A percentile compares a stretch with the other conserved stretches of the same genome.
These are phyloP conservation scores for Corymbia maculata DNA, from an alignment of 345 rosid species.

Conservation along the genomic window DNA sequence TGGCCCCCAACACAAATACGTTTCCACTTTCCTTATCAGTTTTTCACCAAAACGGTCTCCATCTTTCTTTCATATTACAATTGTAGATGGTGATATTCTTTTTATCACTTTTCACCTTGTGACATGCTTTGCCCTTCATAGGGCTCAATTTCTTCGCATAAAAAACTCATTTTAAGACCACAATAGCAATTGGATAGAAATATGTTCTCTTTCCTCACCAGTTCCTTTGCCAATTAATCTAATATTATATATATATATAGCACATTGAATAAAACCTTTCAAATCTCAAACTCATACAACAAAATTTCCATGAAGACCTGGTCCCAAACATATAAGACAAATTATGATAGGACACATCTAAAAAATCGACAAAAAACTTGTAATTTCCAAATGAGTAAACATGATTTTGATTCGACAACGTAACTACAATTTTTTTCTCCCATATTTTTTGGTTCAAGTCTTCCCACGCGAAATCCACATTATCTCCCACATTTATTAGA, in stretches of 20 bases:
- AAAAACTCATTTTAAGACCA: background rate
- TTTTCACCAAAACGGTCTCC: background rate
- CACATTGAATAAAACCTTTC: background rate
- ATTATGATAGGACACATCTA: background rate
- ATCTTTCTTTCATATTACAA: background rate
- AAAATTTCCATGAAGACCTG: background rate
- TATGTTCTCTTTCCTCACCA: background rate
- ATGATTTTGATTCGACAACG: background rate
- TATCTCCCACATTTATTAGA: background rate
- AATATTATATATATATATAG: background rate
- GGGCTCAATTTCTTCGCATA: background rate
- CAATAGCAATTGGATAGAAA: background rate
- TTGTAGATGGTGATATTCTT: background rate
- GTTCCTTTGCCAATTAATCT: background rate
- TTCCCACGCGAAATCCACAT: background rate
- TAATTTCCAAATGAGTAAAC: background rate
- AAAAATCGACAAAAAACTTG: background rate
- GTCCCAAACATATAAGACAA: background rate
- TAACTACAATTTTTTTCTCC: background rate
- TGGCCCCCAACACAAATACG: background rate
- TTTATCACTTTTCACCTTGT: background rate
- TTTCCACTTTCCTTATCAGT: background rate
- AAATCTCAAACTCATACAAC: background rate
- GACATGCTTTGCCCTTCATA: background rate
- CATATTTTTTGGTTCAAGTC: background rate